A percentile compares a stretch with the other conserved stretches of the same genome.
phyloP scores from a whole-genome alignment of 148 eudicot species.

The Camellia sinensis region DNA sequence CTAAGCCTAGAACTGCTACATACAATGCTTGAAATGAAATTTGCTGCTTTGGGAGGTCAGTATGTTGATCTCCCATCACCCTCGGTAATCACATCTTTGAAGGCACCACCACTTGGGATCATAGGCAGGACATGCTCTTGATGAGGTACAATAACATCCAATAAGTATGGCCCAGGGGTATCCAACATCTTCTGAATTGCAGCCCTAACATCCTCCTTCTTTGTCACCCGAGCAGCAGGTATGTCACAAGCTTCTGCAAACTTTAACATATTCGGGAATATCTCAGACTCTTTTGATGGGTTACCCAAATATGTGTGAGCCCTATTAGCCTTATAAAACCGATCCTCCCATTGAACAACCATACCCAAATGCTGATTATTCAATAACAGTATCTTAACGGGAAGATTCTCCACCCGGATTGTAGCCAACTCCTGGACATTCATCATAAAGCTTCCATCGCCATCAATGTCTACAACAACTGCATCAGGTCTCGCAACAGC shows the following conservation, averaged over 20 bases:
- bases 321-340: constrained; percentile 51
- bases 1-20: constrained; percentile 10
- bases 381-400: constrained; percentile 57
- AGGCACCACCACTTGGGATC: constrained; percentile 61
- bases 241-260: constrained; percentile 56
- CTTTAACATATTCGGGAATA: constrained; percentile 54
- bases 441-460: constrained; percentile 64
- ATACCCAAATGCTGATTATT: constrained; percentile 66
- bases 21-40: constrained; percentile 16
- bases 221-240: constrained; percentile 50
- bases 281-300: constrained; percentile 32
- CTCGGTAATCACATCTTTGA: constrained; percentile 46
- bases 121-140: constrained; percentile 71
- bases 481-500: constrained; percentile 51
- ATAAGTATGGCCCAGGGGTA: constrained; percentile 60
- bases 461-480: constrained; percentile 59
- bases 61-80: constrained; percentile 52
- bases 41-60: constrained; percentile 1
- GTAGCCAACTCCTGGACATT: constrained; percentile 65
- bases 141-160: constrained; percentile 59
- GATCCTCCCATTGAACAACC: constrained; percentile 66
- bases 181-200: constrained; percentile 62
- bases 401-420: constrained; percentile 51
- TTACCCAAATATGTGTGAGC: constrained; percentile 56
- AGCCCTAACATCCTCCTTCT: constrained; percentile 37